Conservation (phyloP, 106 monocot species). For the Hemerocallis citrina region DNA sequence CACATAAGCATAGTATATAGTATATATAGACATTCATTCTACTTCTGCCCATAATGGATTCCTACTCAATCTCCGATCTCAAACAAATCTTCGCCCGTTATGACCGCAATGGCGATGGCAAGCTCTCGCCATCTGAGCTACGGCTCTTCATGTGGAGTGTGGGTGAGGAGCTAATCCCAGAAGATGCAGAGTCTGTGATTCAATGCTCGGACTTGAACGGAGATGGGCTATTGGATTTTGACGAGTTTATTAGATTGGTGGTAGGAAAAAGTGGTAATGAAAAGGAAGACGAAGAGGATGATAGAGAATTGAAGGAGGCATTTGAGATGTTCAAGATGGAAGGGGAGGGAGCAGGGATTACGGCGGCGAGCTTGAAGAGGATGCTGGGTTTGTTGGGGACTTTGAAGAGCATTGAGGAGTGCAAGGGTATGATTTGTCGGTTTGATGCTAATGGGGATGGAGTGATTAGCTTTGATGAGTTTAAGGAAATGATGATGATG, state of each 20-base stretch:
- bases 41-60: too few relatives aligned
- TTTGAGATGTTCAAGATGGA: constrained; percentile 1
- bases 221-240: not conserved
- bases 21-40: too few relatives aligned
- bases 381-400: constrained; percentile 2
- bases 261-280: too few relatives aligned
- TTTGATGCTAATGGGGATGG: constrained; percentile 11
- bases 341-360: constrained; percentile 2
- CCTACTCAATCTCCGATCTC: not conserved
- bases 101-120: constrained; percentile 1
- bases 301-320: constrained; percentile 6
- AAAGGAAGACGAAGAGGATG: not conserved
- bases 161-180: not conserved
- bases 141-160: constrained; percentile 2
- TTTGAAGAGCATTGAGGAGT: constrained; percentile 1
- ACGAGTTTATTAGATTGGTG: not conserved
- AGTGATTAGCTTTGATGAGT: constrained; percentile 10
- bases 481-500: constrained; percentile 11
- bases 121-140: not conserved
- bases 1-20: too few relatives aligned
- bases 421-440: constrained; percentile 6
- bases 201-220: not conserved
- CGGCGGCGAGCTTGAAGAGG: constrained; percentile 6
- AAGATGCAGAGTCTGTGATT: not conserved
- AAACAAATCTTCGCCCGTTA: not conserved